phyloP scores from a whole-genome alignment of 2,329 filamentous ascomycete species.

The Rutstroemia sydowiana region DNA sequence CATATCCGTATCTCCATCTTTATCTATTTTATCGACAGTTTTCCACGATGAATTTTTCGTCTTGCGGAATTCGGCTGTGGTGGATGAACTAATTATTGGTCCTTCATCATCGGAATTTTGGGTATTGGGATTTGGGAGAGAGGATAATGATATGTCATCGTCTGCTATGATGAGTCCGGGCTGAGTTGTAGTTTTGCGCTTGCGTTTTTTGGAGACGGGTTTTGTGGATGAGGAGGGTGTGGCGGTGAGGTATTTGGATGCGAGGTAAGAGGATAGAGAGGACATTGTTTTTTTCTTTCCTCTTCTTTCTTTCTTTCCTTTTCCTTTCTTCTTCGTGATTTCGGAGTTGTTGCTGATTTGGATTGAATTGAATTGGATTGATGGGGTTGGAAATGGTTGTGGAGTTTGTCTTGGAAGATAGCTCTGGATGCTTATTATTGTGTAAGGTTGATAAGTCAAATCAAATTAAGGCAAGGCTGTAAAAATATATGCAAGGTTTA shows the following conservation, averaged over 20 bases:
- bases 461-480: too few species aligned
- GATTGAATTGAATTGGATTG: too few species aligned
- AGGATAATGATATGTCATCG: slow-evolving; percentile 48
- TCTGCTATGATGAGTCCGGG: slow-evolving; percentile 57
- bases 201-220: slow-evolving; percentile 53
- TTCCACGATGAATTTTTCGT: slow-evolving; percentile 79
- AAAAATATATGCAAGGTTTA: too few species aligned
- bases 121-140: slow-evolving; percentile 35
- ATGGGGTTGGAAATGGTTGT: too few species aligned
- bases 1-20: slow-evolving; percentile 8
- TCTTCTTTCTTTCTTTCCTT: too few species aligned
- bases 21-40: slow-evolving; percentile 43
- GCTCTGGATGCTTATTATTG: too few species aligned
- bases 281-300: too few species aligned
- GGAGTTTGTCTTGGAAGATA: too few species aligned
- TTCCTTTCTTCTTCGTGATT: too few species aligned
- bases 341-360: too few species aligned
- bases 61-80: slow-evolving; percentile 58
- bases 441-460: too few species aligned
- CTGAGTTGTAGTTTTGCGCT: slow-evolving; percentile 43
- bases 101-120: slow-evolving; percentile 45
- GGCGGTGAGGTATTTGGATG: slow-evolving; percentile 79
- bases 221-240: slow-evolving; percentile 42
- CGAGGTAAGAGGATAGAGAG: slow-evolving; percentile 74
- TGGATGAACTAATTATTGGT: slow-evolving; percentile 42